These are phyloP conservation scores for Albifimbria verrucaria DNA, from an alignment of 2,329 filamentous ascomycete genomes.

Conservation along the genomic window DNA sequence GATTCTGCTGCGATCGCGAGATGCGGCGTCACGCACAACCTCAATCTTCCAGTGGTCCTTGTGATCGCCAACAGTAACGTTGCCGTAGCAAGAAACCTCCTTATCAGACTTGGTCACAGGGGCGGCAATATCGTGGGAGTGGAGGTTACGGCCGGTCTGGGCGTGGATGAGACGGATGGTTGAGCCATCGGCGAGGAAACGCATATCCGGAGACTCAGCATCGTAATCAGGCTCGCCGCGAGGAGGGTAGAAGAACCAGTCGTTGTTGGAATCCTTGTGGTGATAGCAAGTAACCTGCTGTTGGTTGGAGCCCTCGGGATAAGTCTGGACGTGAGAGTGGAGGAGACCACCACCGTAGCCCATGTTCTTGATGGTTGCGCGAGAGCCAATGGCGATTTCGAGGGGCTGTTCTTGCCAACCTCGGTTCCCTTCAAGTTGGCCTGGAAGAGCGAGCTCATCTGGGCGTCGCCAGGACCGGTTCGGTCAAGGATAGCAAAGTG, in stretches of 20 bases:
- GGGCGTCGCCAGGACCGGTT: conserved; percentile 94
- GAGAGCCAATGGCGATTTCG: conserved; percentile 85
- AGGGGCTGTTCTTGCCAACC: conserved; percentile 93
- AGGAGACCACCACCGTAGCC: conserved; percentile 95
- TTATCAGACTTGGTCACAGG: conserved; percentile 85
- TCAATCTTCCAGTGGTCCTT: conserved; percentile 98
- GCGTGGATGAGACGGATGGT: conserved; percentile 86
- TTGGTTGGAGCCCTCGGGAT: conserved; percentile 87
- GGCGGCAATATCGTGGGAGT: conserved; percentile 87
- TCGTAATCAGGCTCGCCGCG: conserved; percentile 72
- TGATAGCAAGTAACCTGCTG: conserved; percentile 99
- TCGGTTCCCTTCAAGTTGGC: conserved; percentile 92
- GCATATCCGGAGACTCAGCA: conserved; percentile 59
- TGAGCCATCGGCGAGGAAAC: conserved; percentile 76
- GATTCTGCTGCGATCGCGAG: conserved; percentile 77
- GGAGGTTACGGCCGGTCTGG: conserved; percentile 93
- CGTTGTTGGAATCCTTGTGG: conserved; percentile 99
- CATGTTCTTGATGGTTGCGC: conserved; percentile 97
- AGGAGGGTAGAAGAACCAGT: conserved; percentile 99
- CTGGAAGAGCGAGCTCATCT: conserved; percentile 99
- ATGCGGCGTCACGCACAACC: conserved; percentile 85
- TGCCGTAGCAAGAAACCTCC: conserved; percentile 95
- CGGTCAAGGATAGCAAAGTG: conserved; percentile 94
- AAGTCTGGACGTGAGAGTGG: conserved; percentile 95
- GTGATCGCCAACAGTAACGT: conserved; percentile 89